phyloP scores from a whole-genome alignment of 805 yeast species.

The Saturnispora halmiae region DNA sequence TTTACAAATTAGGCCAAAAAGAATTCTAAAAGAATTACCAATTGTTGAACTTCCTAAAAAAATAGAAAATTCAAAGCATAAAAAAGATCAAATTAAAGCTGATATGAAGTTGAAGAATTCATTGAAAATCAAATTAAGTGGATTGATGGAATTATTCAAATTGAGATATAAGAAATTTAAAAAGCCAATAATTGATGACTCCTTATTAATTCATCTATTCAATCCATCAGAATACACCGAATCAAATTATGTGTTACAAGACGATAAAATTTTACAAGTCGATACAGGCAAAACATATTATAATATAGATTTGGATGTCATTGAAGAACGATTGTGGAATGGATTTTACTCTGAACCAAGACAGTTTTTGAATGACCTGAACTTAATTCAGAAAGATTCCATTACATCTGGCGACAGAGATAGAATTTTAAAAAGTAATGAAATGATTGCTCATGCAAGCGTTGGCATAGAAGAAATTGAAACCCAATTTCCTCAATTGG shows the following conservation, averaged over 20 bases:
- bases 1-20: slow-evolving; percentile 44
- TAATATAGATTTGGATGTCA: slow-evolving; percentile 89
- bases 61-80: slow-evolving; percentile 18
- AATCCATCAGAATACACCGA: slow-evolving; percentile 40
- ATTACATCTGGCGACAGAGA: slow-evolving; percentile 73
- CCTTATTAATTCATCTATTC: slow-evolving; percentile 62
- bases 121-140: slow-evolving; percentile 76
- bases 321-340: slow-evolving; percentile 95
- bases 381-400: slow-evolving; percentile 74
- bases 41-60: slow-evolving; percentile 13
- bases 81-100: slow-evolving; percentile 33
- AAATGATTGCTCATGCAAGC: slow-evolving; percentile 93
- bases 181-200: slow-evolving; percentile 83
- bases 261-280: slow-evolving; percentile 73
- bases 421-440: slow-evolving; percentile 70
- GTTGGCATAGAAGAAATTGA: slow-evolving; percentile 89
- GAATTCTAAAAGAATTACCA: slow-evolving; percentile 36
- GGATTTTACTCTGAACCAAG: slow-evolving; percentile 90
- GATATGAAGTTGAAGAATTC: slow-evolving; percentile 82
- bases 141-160: slow-evolving; percentile 83
- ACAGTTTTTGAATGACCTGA: slow-evolving; percentile 79
- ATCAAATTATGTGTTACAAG: slow-evolving; percentile 39
- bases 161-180: slow-evolving; percentile 80
- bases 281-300: slow-evolving; percentile 61
- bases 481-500: slow-evolving; percentile 50